These are phyloP conservation scores for Chlorella sp. DNA, from an alignment of 139 green algal species.

Conservation along the genomic window DNA sequence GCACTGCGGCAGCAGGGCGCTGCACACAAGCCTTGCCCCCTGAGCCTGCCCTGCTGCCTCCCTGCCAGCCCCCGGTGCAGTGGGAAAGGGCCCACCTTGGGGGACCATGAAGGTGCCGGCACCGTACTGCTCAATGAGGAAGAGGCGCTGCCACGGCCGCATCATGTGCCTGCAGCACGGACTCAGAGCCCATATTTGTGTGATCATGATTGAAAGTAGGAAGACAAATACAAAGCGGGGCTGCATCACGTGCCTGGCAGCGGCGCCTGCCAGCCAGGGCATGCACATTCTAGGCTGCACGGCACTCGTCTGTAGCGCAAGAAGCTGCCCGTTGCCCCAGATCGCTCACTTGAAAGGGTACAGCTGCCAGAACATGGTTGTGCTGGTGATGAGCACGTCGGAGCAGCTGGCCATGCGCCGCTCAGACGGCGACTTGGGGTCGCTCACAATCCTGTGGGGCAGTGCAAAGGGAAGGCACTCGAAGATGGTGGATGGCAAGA, in stretches of 20 bases:
- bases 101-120: slow-evolving; percentile 29
- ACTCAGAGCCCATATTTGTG: too few relatives aligned
- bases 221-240: too few relatives aligned
- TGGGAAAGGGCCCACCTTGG: neutral
- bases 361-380: slow-evolving; percentile 27
- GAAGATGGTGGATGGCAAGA: neutral
- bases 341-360: slow-evolving; percentile 38
- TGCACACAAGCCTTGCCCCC: neutral
- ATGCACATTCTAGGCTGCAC: too few relatives aligned
- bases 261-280: too few relatives aligned
- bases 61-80: neutral
- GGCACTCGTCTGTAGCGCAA: too few relatives aligned
- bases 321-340: too few relatives aligned
- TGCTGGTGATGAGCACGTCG: slow-evolving; percentile 11
- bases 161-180: slow-evolving; percentile 6
- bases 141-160: slow-evolving; percentile 3
- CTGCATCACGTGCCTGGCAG: too few relatives aligned
- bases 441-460: neutral
- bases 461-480: too few relatives aligned
- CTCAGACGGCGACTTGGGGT: slow-evolving; percentile 3
- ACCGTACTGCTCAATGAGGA: slow-evolving; percentile 34
- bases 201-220: neutral
- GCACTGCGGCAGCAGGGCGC: neutral
- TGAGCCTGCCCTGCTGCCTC: neutral
- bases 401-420: slow-evolving; percentile 23